Conservation (phyloP, 305 asterid genomes). For the Ajuga reptans region DNA sequence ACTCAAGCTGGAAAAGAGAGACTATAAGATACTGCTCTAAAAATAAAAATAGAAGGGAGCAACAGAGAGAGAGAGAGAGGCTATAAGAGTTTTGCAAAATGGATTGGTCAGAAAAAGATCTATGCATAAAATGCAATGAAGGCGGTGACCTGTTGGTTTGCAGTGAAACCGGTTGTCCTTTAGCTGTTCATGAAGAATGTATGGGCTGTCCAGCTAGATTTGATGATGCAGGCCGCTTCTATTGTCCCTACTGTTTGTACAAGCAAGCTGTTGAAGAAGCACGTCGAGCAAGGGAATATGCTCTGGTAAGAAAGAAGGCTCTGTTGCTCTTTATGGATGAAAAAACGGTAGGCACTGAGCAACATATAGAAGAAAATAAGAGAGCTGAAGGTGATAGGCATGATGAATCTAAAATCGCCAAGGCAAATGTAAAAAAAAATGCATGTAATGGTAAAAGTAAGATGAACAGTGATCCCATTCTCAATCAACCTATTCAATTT, state of each 20-base stretch:
- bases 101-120: conserved; percentile 38
- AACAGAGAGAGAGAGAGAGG: background rate
- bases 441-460: background rate
- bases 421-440: conserved; percentile 1
- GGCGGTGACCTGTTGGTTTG: conserved; percentile 58
- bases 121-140: conserved; percentile 61
- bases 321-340: conserved; percentile 43
- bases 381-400: conserved; percentile 17
- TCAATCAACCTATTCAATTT: conserved; percentile 1
- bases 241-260: conserved; percentile 69
- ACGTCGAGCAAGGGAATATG: conserved; percentile 45
- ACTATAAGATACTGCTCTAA: too few species aligned
- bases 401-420: conserved; percentile 2
- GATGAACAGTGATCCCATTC: background rate
- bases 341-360: conserved; percentile 24
- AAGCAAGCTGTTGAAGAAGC: conserved; percentile 41
- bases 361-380: conserved; percentile 16
- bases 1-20: background rate
- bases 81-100: conserved; percentile 24
- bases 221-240: conserved; percentile 47
- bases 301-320: conserved; percentile 48
- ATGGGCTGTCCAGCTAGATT: conserved; percentile 45
- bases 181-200: conserved; percentile 56
- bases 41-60: too few species aligned
- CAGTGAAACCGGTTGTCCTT: conserved; percentile 49